Percentiles rank a stretch among this genome's conserved stretches.
Evolutionary conservation across 2,329 filamentous ascomycete genomes (phyloP).

Genomic region (Exophiala calicioides): DNA sequence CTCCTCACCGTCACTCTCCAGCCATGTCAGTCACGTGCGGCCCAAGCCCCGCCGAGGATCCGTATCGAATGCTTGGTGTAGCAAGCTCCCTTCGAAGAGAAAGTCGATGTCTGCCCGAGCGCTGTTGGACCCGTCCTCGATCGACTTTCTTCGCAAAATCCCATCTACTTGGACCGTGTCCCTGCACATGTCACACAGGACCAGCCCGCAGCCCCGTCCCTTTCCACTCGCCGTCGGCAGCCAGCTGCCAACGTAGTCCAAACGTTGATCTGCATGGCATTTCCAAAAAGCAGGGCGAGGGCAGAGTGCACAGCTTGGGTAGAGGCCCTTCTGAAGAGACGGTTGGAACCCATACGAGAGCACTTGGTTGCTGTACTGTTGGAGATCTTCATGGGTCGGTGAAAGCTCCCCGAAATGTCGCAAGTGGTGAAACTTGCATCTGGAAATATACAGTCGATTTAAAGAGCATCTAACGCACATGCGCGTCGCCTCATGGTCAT

Average conservation of each 20-base stretch:
- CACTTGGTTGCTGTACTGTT: constrained; percentile 16
- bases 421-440: constrained; percentile 22
- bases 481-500: constrained; percentile 22
- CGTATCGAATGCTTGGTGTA: constrained; percentile 16
- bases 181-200: constrained; percentile 22
- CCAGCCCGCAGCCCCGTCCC: constrained; percentile 23
- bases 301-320: constrained; percentile 26
- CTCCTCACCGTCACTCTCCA: not conserved
- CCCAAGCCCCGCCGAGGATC: not conserved
- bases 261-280: constrained; percentile 24
- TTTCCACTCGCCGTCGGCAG: constrained; percentile 5
- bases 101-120: constrained; percentile 25
- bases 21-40: not conserved
- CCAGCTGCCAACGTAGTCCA: constrained; percentile 8
- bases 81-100: constrained; percentile 22
- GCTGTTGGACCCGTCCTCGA: not conserved
- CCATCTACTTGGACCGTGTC: constrained; percentile 7
- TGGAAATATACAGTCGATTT: constrained; percentile 26
- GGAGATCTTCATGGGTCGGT: not conserved
- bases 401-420: not conserved
- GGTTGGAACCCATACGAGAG: constrained; percentile 1
- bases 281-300: constrained; percentile 21
- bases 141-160: constrained; percentile 2
- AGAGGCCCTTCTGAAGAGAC: constrained; percentile 6
- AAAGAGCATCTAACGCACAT: constrained; percentile 31